Evolutionary conservation across 768 basidiomycete species (phyloP).

Genomic region (Roridomyces roridus): DNA sequence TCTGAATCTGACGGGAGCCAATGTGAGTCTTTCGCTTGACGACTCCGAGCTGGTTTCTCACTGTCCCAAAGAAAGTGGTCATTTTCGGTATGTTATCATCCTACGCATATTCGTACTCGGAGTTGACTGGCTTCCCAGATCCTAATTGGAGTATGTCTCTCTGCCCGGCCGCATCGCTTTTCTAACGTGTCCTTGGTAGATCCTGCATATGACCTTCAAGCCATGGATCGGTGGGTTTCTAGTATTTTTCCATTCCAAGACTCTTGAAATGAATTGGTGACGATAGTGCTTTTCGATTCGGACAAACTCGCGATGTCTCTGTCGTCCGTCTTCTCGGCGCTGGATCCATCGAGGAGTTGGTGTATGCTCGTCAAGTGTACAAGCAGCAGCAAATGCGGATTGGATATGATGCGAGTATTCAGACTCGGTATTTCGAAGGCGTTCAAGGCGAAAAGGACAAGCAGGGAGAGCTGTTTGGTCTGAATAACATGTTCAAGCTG

Average conservation of each 20-base stretch:
- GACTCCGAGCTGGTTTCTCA: not conserved
- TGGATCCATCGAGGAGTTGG: constrained; percentile 87
- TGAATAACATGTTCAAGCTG: constrained; percentile 84
- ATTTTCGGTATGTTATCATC: constrained; percentile 66
- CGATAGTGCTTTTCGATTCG: constrained; percentile 76
- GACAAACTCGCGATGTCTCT: constrained; percentile 84
- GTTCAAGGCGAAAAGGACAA: constrained; percentile 78
- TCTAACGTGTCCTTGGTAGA: constrained; percentile 51
- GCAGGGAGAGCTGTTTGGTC: constrained; percentile 85
- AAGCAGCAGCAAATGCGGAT: constrained; percentile 96
- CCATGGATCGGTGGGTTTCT: constrained; percentile 75
- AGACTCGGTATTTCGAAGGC: constrained; percentile 87
- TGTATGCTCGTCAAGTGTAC: constrained; percentile 89
- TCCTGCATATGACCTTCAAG: constrained; percentile 93
- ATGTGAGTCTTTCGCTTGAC: not conserved
- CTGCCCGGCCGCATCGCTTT: not conserved
- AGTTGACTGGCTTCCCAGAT: constrained; percentile 50
- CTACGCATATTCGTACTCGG: not conserved
- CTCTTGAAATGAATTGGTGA: too few species aligned
- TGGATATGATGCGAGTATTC: constrained; percentile 82
- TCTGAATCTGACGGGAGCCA: constrained; percentile 73
- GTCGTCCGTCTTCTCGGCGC: constrained; percentile 87
- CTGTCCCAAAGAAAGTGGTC: constrained; percentile 91
- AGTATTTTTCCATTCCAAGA: too few species aligned
- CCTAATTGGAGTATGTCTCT: constrained; percentile 89